phyloP scores from a whole-genome alignment of 1,139 yeast species.

The Suhomyces choctaworum region DNA sequence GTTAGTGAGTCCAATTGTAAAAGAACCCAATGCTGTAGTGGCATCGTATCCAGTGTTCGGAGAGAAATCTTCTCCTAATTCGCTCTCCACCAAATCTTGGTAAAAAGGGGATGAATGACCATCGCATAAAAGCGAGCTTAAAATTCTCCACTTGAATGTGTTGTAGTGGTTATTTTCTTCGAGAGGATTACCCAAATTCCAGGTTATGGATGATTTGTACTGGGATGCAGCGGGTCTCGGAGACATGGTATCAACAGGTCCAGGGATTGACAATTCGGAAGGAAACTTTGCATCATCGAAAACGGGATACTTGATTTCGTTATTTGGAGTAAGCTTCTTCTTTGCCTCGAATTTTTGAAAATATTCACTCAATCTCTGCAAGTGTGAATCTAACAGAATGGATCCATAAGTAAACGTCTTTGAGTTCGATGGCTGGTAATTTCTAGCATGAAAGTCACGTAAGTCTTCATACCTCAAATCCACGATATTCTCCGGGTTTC shows the following conservation, averaged over 20 bases:
- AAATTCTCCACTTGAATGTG: constrained; percentile 69
- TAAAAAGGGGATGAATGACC: constrained; percentile 93
- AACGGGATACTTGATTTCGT: constrained; percentile 29
- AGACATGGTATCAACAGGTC: constrained; percentile 81
- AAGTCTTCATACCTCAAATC: constrained; percentile 72
- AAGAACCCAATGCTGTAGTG: constrained; percentile 73
- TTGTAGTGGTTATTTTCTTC: constrained; percentile 55
- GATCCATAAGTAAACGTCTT: constrained; percentile 87
- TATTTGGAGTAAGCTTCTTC: constrained; percentile 12
- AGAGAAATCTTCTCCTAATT: constrained; percentile 81
- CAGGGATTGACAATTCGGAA: constrained; percentile 37
- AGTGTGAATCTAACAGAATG: constrained; percentile 62
- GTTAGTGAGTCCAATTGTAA: constrained; percentile 87
- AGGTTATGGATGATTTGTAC: constrained; percentile 77
- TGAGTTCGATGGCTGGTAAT: constrained; percentile 91
- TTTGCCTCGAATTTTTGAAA: constrained; percentile 53
- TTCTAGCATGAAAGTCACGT: constrained; percentile 65
- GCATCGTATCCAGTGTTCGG: constrained; percentile 88
- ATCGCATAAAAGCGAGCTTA: constrained; percentile 74
- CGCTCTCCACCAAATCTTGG: constrained; percentile 79
- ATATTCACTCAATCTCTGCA: constrained; percentile 55
- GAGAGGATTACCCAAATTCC: constrained; percentile 78
- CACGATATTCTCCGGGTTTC: constrained; percentile 85
- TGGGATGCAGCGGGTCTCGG: constrained; percentile 66
- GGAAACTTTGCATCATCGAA: constrained; percentile 17